Evolutionary conservation across 306 rosid genomes (phyloP).

Genomic region (Elaeagnus macrophylla): DNA sequence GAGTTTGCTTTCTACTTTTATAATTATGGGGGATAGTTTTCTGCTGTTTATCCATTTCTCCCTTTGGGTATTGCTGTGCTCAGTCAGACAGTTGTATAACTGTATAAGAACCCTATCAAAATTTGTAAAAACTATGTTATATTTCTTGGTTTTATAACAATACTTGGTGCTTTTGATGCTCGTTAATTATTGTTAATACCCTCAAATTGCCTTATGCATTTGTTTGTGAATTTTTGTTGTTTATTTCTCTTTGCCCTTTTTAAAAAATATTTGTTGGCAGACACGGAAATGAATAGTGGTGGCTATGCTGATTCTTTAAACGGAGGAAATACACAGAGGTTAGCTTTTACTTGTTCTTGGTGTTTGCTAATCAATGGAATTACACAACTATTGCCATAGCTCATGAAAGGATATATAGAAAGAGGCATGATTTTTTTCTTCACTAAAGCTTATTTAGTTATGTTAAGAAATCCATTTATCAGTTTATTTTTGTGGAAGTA

Average conservation of each 20-base stretch:
- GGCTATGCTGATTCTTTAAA: slow-evolving; percentile 29
- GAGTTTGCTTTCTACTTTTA: too few relatives aligned
- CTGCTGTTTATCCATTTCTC: too few relatives aligned
- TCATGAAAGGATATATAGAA: background rate
- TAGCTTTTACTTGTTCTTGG: slow-evolving; percentile 5
- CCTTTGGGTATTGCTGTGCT: too few relatives aligned
- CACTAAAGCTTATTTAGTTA: background rate
- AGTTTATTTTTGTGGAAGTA: too few relatives aligned
- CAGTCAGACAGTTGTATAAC: too few relatives aligned
- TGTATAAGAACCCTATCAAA: too few relatives aligned
- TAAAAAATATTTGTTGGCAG: slow-evolving; percentile 8
- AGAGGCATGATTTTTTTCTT: background rate
- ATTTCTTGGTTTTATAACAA: too few relatives aligned
- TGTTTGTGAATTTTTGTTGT: background rate
- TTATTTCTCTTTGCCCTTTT: background rate
- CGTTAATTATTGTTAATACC: background rate
- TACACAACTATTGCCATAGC: background rate
- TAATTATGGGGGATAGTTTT: too few relatives aligned
- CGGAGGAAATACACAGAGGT: slow-evolving; percentile 32
- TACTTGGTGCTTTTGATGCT: background rate
- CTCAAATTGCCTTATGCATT: background rate
- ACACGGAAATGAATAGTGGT: slow-evolving; percentile 31
- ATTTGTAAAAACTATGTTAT: too few relatives aligned
- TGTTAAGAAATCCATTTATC: too few relatives aligned
- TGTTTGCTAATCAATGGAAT: background rate